A percentile compares a stretch with the other conserved stretches of the same genome.
Conservation (phyloP, 306 rosid genomes). For the Quercus suber region DNA sequence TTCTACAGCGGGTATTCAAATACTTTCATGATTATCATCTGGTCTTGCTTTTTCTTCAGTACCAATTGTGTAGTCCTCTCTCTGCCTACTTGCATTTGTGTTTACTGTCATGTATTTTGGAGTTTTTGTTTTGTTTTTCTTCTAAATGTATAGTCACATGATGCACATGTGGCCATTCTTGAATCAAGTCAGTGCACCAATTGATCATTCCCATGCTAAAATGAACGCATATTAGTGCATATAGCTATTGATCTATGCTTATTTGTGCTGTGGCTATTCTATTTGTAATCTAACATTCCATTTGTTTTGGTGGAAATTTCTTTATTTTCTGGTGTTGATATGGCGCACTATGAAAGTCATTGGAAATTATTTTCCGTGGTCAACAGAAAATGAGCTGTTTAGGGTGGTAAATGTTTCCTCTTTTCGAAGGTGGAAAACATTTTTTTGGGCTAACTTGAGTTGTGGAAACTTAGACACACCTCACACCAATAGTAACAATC, state of each 20-base stretch:
- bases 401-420: no score
- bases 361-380: no score
- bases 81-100: background rate
- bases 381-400: no score
- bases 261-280: background rate
- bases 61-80: background rate
- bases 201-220: background rate
- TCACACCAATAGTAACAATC: no score
- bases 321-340: no score
- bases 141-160: background rate
- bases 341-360: no score
- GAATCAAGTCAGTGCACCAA: background rate
- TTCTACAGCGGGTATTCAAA: slow-evolving; percentile 65
- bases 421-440: no score
- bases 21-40: background rate
- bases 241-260: background rate
- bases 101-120: background rate
- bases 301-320: no score
- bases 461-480: no score
- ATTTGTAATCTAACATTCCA: no score
- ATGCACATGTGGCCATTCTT: background rate
- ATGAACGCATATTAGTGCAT: background rate
- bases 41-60: background rate
- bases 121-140: background rate
- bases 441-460: no score